A percentile compares a stretch with the other conserved stretches of the same genome.
phyloP scores from a whole-genome alignment of 352 stramenopile genomes.

The Elongisporangium undulatum region DNA sequence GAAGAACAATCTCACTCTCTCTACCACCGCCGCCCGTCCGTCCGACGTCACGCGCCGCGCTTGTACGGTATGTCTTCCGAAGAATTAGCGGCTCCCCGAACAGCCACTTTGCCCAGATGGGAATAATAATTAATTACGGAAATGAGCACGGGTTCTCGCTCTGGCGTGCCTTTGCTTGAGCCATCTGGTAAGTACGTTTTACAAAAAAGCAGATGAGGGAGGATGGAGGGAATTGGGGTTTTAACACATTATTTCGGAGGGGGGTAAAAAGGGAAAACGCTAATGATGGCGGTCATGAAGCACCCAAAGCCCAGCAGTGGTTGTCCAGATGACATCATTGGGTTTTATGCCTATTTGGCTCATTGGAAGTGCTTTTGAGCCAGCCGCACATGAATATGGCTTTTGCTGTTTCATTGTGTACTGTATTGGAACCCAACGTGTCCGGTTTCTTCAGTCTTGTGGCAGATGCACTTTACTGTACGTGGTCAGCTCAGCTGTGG shows the following conservation, averaged over 20 bases:
- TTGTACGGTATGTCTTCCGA: background rate
- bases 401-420: too few relatives aligned
- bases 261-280: background rate
- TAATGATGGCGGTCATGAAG: too few relatives aligned
- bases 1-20: background rate
- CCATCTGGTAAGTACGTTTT: background rate
- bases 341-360: too few relatives aligned
- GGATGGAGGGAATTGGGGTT: too few relatives aligned
- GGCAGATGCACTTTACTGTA: background rate
- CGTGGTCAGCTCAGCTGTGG: background rate
- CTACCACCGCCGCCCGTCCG: background rate
- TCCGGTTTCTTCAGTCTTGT: background rate
- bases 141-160: background rate
- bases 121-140: background rate
- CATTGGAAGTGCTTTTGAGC: too few relatives aligned
- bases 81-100: background rate
- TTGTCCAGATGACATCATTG: too few relatives aligned
- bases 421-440: background rate
- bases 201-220: too few relatives aligned
- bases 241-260: background rate
- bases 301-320: too few relatives aligned
- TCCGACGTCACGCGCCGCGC: background rate
- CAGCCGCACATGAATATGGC: too few relatives aligned
- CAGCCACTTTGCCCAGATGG: background rate
- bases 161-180: background rate